Evolutionary conservation across 441 rosid species (phyloP).

Genomic region (Theobroma grandiflorum): DNA sequence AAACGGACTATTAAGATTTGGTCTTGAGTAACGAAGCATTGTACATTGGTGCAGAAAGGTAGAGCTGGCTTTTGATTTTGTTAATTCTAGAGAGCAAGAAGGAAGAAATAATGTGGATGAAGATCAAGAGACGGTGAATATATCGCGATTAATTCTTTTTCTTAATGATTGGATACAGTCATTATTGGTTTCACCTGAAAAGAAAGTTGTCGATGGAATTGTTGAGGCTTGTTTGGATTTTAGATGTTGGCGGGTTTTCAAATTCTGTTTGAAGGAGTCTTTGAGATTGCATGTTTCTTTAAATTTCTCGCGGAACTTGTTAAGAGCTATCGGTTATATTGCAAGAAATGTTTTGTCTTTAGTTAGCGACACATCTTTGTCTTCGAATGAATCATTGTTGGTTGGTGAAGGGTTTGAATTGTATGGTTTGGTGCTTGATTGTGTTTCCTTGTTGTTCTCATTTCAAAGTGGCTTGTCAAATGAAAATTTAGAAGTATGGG

Average conservation of each 20-base stretch:
- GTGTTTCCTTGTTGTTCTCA: conserved; percentile 67
- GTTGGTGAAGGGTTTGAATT: conserved; percentile 58
- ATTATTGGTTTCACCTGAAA: conserved; percentile 56
- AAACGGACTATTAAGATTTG: background rate
- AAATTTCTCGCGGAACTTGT: conserved; percentile 58
- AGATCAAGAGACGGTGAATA: conserved; percentile 65
- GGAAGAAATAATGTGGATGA: conserved; percentile 41
- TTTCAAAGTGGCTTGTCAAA: conserved; percentile 63
- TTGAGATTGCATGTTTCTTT: conserved; percentile 61
- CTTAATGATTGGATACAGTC: conserved; percentile 86
- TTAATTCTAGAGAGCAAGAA: conserved; percentile 45
- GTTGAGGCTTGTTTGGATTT: conserved; percentile 62
- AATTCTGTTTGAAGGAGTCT: conserved; percentile 78
- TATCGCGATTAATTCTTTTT: conserved; percentile 63
- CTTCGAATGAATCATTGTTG: conserved; percentile 35
- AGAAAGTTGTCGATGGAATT: conserved; percentile 44
- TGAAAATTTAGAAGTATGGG: conserved; percentile 79
- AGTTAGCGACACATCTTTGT: conserved; percentile 36
- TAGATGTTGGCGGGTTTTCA: conserved; percentile 86
- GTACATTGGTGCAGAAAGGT: conserved; percentile 73
- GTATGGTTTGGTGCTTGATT: conserved; percentile 59
- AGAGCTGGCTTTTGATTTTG: conserved; percentile 63
- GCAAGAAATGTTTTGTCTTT: conserved; percentile 50
- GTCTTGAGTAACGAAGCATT: conserved; percentile 17
- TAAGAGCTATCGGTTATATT: conserved; percentile 57